These are phyloP conservation scores for Deuterostichococcus epilithicus DNA, from an alignment of 139 green algal genomes.

Conservation along the genomic window DNA sequence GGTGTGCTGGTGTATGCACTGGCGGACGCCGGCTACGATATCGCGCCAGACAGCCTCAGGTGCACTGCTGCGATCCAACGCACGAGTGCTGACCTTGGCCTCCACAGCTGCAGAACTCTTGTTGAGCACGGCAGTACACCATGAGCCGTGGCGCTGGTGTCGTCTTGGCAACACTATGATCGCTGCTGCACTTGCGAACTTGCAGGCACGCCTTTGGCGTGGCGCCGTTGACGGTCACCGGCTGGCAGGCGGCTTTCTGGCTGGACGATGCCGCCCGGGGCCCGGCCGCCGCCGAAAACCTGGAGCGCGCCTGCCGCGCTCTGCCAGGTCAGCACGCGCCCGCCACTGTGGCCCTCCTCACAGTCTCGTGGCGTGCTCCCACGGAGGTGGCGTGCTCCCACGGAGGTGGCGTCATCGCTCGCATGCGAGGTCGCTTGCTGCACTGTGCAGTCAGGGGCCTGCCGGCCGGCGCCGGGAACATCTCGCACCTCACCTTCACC, in stretches of 20 bases:
- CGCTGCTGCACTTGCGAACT: not conserved
- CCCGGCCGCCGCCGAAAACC: not conserved
- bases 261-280: slow-evolving; percentile 15
- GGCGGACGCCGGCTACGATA: slow-evolving; percentile 30
- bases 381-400: no score
- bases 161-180: no score
- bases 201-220: slow-evolving; percentile 17
- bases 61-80: not conserved
- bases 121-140: not conserved
- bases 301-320: slow-evolving; percentile 6
- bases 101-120: not conserved
- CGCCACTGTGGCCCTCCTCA: no score
- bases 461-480: no score
- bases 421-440: no score
- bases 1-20: slow-evolving; percentile 51
- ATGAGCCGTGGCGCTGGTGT: no score
- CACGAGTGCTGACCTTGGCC: not conserved
- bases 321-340: not conserved
- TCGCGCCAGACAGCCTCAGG: slow-evolving; percentile 1
- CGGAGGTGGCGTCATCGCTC: no score
- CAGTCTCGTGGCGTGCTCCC: no score
- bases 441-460: no score
- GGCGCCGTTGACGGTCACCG: not conserved
- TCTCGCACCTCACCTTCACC: no score
- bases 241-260: slow-evolving; percentile 15